These are phyloP conservation scores for Phytophthora cryptogea DNA, from an alignment of 352 stramenopile species.

Conservation along the genomic window DNA sequence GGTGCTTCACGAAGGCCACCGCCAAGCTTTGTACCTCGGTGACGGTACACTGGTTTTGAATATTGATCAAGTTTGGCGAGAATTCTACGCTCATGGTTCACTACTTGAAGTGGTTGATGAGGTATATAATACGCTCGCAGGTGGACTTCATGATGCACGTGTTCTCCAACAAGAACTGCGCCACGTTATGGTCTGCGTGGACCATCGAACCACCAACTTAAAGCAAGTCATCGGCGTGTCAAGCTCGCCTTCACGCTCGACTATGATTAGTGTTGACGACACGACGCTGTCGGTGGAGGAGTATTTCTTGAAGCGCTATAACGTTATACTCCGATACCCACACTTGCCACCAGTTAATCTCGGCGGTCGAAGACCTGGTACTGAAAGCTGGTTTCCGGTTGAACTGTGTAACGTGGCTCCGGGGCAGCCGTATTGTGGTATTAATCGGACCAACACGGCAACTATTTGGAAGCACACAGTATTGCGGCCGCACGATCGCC, in stretches of 20 bases:
- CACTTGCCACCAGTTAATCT: not conserved
- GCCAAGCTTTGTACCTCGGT: not conserved
- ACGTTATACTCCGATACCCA: not conserved
- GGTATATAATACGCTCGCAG: not conserved
- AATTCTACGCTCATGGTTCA: not conserved
- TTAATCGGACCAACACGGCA: not conserved
- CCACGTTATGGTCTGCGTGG: not conserved
- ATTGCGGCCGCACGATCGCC: not conserved
- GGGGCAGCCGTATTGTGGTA: too few relatives aligned
- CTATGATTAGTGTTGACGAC: not conserved
- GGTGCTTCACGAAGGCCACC: not conserved
- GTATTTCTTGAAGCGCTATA: not conserved
- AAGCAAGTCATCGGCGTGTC: not conserved
- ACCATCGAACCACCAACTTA: not conserved
- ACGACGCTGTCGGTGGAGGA: not conserved
- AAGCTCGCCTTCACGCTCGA: not conserved
- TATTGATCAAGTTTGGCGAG: not conserved
- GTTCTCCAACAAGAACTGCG: not conserved
- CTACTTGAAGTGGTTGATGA: not conserved
- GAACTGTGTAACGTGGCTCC: not conserved
- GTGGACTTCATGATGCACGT: not conserved
- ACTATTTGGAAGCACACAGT: not conserved
- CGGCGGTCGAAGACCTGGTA: not conserved
- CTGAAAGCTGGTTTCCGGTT: not conserved
- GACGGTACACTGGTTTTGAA: not conserved